Percentiles rank a stretch among this genome's conserved stretches.
phyloP scores from a whole-genome alignment of 805 yeast species.

The Phaffomyces thermotolerans region DNA sequence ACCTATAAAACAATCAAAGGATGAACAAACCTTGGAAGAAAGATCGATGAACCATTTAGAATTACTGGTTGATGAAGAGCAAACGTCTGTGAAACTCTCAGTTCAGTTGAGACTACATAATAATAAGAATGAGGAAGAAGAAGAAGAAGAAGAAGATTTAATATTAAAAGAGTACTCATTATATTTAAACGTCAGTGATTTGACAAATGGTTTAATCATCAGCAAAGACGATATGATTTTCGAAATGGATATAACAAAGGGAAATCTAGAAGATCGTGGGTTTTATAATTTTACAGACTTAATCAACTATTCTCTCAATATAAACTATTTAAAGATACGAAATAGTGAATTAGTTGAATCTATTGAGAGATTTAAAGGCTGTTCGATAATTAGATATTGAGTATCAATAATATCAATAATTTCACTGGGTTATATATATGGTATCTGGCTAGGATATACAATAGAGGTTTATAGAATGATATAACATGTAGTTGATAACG shows the following conservation, averaged over 20 bases:
- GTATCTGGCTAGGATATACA: background rate
- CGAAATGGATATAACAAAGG: slow-evolving; percentile 1
- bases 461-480: no score
- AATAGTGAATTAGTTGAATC: slow-evolving; percentile 1
- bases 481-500: no score
- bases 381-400: slow-evolving; percentile 6
- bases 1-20: slow-evolving; percentile 1
- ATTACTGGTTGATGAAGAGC: slow-evolving; percentile 13
- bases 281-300: slow-evolving; percentile 9
- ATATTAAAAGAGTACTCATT: slow-evolving; percentile 6
- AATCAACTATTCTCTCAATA: slow-evolving; percentile 6
- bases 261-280: slow-evolving; percentile 6
- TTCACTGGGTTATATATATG: background rate
- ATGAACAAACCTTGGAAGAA: background rate
- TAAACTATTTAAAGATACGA: slow-evolving; percentile 1
- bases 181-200: background rate
- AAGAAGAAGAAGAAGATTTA: background rate
- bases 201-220: background rate
- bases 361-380: slow-evolving; percentile 7
- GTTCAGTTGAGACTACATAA: slow-evolving; percentile 1
- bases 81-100: slow-evolving; percentile 7
- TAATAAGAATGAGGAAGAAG: no score
- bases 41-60: slow-evolving; percentile 9
- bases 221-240: background rate
- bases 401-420: background rate